A percentile compares a stretch with the other conserved stretches of the same genome.
These are phyloP conservation scores for Metschnikowia aberdeeniae DNA, from an alignment of 805 yeast species.

Conservation along the genomic window DNA sequence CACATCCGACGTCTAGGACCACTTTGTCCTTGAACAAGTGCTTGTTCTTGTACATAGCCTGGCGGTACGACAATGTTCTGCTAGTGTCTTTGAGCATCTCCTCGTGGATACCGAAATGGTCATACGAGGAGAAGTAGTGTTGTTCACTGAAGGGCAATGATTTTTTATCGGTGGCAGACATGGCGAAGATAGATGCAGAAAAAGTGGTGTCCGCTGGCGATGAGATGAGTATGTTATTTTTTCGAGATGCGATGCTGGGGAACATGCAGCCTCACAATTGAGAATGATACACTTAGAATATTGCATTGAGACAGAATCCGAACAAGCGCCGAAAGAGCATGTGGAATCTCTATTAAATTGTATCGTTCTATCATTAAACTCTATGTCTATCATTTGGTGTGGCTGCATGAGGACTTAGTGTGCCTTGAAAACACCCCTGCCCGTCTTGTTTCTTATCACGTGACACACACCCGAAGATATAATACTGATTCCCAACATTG, in stretches of 20 bases:
- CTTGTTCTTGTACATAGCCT: constrained; percentile 87
- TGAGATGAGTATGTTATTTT: not conserved
- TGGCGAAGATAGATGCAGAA: not conserved
- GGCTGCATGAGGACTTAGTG: not conserved
- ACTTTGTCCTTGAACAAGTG: constrained; percentile 87
- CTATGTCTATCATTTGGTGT: no score
- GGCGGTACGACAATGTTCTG: constrained; percentile 86
- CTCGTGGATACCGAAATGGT: constrained; percentile 96
- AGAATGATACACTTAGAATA: no score
- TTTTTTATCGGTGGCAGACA: constrained; percentile 65
- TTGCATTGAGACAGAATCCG: no score
- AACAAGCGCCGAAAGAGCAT: no score
- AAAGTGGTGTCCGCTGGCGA: not conserved
- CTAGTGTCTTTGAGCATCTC: constrained; percentile 97
- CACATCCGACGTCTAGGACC: constrained; percentile 97
- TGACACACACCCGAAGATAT: constrained; percentile 38
- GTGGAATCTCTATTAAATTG: no score
- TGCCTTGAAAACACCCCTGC: constrained; percentile 3
- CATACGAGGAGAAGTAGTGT: constrained; percentile 93
- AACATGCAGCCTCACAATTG: no score
- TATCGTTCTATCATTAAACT: no score
- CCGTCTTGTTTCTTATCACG: constrained; percentile 29
- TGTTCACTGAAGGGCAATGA: constrained; percentile 72
- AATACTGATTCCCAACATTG: constrained; percentile 72
- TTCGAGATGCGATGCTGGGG: constrained; percentile 3